Conservation (phyloP, 2,329 filamentous ascomycete genomes). For the Aspergillus intermedius region DNA sequence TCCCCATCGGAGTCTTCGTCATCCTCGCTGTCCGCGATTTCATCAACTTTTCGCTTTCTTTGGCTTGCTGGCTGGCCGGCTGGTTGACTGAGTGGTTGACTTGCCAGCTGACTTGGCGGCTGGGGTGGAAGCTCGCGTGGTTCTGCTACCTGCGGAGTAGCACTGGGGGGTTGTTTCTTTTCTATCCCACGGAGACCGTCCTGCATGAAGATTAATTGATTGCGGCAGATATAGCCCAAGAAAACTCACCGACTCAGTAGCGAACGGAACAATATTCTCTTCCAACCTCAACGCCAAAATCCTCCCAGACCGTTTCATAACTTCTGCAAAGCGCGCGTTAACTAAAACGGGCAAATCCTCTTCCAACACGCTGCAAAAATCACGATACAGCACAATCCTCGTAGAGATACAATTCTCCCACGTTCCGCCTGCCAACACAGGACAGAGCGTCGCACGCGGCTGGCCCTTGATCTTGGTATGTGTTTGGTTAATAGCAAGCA, state of each 20-base stretch:
- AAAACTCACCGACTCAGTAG: conserved; percentile 30
- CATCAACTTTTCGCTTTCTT: conserved; percentile 39
- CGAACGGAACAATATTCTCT: conserved; percentile 33
- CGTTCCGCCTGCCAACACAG: conserved; percentile 65
- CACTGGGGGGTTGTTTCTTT: conserved; percentile 2
- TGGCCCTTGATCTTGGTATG: conserved; percentile 70
- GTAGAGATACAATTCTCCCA: conserved; percentile 77
- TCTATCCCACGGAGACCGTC: conserved; percentile 10
- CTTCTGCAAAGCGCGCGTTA: conserved; percentile 53
- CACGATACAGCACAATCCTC: conserved; percentile 70
- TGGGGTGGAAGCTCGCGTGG: conserved; percentile 3
- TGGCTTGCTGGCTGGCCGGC: conserved; percentile 7
- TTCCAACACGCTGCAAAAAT: conserved; percentile 49
- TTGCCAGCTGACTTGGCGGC: conserved; percentile 9
- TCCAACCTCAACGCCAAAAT: conserved; percentile 19
- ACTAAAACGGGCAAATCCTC: conserved; percentile 35
- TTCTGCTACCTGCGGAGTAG: conserved; percentile 4
- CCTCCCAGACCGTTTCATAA: conserved; percentile 60
- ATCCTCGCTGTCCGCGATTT: conserved; percentile 41
- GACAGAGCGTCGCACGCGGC: conserved; percentile 61
- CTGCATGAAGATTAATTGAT: conserved; percentile 4
- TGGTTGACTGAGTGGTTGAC: conserved; percentile 3
- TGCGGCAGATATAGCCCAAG: not conserved
- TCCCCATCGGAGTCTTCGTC: conserved; percentile 29
- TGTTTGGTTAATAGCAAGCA: conserved; percentile 72